These are phyloP conservation scores for Phytopythium vexans DNA, from an alignment of 352 stramenopile genomes.

Conservation along the genomic window DNA sequence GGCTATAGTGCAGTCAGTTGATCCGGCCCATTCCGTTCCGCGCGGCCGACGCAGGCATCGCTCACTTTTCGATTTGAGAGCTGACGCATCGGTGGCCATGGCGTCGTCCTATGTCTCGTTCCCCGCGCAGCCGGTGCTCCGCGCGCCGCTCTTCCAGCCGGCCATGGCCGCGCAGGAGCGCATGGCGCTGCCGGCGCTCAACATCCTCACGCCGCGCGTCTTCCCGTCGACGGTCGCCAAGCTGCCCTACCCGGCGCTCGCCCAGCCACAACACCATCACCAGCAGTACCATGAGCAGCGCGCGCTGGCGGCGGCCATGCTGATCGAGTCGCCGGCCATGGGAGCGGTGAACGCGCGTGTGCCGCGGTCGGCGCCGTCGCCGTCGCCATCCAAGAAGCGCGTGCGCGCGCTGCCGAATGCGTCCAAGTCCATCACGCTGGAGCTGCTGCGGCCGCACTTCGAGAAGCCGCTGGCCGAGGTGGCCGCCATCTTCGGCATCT, in stretches of 20 bases:
- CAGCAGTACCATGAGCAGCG: neutral
- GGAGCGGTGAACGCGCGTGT: neutral
- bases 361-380: slow-evolving; percentile 11
- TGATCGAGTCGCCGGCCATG: slow-evolving; percentile 27
- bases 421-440: slow-evolving; percentile 77
- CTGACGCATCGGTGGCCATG: too few relatives aligned
- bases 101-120: slow-evolving; percentile 18
- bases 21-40: slow-evolving; percentile 11
- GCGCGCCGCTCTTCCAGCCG: slow-evolving; percentile 16
- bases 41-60: slow-evolving; percentile 18
- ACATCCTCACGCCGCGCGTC: slow-evolving; percentile 22
- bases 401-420: slow-evolving; percentile 67
- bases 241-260: too few relatives aligned
- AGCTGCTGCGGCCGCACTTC: slow-evolving; percentile 69
- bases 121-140: neutral
- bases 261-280: slow-evolving; percentile 4
- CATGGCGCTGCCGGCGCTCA: slow-evolving; percentile 58
- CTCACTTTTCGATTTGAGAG: neutral
- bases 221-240: slow-evolving; percentile 9
- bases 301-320: slow-evolving; percentile 7
- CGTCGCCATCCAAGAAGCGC: slow-evolving; percentile 59
- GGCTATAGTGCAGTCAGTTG: slow-evolving; percentile 11
- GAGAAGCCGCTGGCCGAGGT: slow-evolving; percentile 74
- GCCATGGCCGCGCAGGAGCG: slow-evolving; percentile 35
- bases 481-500: slow-evolving; percentile 73